These are phyloP conservation scores for Suillus tomentosus DNA, from an alignment of 768 basidiomycete species.

Conservation along the genomic window DNA sequence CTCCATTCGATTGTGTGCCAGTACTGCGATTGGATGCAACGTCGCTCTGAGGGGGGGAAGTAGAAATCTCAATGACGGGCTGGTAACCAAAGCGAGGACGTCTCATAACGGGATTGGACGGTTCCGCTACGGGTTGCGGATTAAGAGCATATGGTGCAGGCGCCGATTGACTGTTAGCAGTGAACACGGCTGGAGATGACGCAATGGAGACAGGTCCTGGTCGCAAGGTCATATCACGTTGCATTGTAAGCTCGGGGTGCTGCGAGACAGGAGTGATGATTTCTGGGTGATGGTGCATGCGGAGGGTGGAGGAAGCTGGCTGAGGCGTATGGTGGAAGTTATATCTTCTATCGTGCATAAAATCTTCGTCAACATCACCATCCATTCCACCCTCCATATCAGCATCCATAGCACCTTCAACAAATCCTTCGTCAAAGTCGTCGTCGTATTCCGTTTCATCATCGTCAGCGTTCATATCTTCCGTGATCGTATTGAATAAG, in stretches of 20 bases:
- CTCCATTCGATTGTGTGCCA: conserved; percentile 55
- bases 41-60: conserved; percentile 63
- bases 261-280: conserved; percentile 18
- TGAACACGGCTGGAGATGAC: conserved; percentile 5
- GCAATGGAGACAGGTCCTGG: conserved; percentile 19
- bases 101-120: conserved; percentile 41
- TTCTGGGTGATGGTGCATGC: conserved; percentile 15
- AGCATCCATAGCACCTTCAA: conserved; percentile 32
- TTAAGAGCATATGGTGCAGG: conserved; percentile 26
- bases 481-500: conserved; percentile 73
- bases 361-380: conserved; percentile 52
- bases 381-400: conserved; percentile 39
- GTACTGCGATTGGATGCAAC: conserved; percentile 57
- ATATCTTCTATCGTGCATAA: conserved; percentile 34
- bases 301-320: conserved; percentile 8
- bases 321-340: conserved; percentile 23
- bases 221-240: conserved; percentile 30
- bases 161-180: neutral
- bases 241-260: conserved; percentile 31
- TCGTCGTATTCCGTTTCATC: conserved; percentile 71
- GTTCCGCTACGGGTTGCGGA: conserved; percentile 36
- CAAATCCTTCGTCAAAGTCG: conserved; percentile 37
- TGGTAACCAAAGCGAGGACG: conserved; percentile 47
- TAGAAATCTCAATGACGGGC: conserved; percentile 63
- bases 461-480: conserved; percentile 62